Conservation (phyloP, 2,329 filamentous ascomycete species). For the Ophiostoma sp. region DNA sequence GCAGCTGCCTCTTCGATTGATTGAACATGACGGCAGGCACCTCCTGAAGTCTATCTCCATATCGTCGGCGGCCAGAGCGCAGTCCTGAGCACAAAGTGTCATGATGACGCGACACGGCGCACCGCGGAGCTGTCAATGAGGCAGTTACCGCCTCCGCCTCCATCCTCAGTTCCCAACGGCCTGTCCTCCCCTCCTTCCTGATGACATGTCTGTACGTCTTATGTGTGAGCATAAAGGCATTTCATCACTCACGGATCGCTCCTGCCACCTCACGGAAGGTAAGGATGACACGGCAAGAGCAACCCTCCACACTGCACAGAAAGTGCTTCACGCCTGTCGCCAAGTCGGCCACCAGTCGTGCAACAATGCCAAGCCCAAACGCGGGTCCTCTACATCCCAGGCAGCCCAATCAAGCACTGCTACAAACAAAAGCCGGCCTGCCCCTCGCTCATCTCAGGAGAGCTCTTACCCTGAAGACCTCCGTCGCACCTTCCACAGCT, state of each 20-base stretch:
- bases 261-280: not conserved
- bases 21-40: not conserved
- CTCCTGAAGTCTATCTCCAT: not conserved
- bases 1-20: not conserved
- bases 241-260: not conserved
- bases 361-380: conserved; percentile 26
- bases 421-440: not conserved
- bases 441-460: conserved; percentile 18
- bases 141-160: not conserved
- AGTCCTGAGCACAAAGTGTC: not conserved
- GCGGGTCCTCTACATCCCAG: conserved; percentile 14
- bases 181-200: not conserved
- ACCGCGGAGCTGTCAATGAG: not conserved
- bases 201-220: not conserved
- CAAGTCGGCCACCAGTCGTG: conserved; percentile 14
- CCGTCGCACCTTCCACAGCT: not conserved
- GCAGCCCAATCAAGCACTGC: conserved; percentile 17
- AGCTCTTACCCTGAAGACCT: not conserved
- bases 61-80: not conserved
- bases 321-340: not conserved
- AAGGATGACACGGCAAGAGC: not conserved
- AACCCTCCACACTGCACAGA: not conserved
- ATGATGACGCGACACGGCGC: not conserved
- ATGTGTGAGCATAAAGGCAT: not conserved
- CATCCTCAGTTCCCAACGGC: not conserved